Percentiles rank a stretch among this genome's conserved stretches.
Conservation (phyloP, 2,329 filamentous ascomycete species). For the Neofusicoccum umdonicola region DNA sequence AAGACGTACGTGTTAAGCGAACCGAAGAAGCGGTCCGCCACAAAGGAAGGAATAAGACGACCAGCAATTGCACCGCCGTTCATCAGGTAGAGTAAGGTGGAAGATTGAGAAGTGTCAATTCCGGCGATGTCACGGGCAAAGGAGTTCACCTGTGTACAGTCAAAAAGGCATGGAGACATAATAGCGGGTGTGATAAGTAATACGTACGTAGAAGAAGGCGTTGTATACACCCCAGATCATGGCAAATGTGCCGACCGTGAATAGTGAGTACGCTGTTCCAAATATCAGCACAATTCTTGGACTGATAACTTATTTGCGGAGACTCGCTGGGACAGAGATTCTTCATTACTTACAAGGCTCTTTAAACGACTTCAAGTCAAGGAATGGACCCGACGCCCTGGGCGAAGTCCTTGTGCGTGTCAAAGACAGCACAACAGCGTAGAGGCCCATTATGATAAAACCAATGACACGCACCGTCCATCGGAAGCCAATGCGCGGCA, state of each 20-base stretch:
- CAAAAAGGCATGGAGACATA: slow-evolving; percentile 32
- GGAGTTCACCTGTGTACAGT: slow-evolving; percentile 48
- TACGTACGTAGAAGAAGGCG: slow-evolving; percentile 45
- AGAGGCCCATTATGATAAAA: slow-evolving; percentile 58
- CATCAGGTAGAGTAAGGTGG: slow-evolving; percentile 57
- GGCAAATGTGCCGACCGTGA: slow-evolving; percentile 41
- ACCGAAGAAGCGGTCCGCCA: slow-evolving; percentile 55
- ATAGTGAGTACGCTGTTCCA: slow-evolving; percentile 38
- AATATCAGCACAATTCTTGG: slow-evolving; percentile 17
- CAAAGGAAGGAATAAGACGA: slow-evolving; percentile 52
- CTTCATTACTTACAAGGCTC: slow-evolving; percentile 35
- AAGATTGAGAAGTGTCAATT: slow-evolving; percentile 51
- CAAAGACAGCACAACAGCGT: slow-evolving; percentile 39
- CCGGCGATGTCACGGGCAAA: slow-evolving; percentile 53
- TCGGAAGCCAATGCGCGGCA: slow-evolving; percentile 55
- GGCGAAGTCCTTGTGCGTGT: slow-evolving; percentile 38
- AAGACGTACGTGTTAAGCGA: slow-evolving; percentile 58
- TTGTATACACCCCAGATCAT: slow-evolving; percentile 50
- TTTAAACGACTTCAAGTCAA: slow-evolving; percentile 57
- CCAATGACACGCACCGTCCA: slow-evolving; percentile 56
- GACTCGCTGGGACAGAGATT: not conserved
- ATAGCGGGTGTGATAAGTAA: not conserved
- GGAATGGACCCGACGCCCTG: slow-evolving; percentile 41
- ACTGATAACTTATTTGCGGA: not conserved
- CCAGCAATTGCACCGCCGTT: slow-evolving; percentile 57